Evolutionary conservation across 768 basidiomycete species (phyloP).

Genomic region (Gelatoporia subvermispora): DNA sequence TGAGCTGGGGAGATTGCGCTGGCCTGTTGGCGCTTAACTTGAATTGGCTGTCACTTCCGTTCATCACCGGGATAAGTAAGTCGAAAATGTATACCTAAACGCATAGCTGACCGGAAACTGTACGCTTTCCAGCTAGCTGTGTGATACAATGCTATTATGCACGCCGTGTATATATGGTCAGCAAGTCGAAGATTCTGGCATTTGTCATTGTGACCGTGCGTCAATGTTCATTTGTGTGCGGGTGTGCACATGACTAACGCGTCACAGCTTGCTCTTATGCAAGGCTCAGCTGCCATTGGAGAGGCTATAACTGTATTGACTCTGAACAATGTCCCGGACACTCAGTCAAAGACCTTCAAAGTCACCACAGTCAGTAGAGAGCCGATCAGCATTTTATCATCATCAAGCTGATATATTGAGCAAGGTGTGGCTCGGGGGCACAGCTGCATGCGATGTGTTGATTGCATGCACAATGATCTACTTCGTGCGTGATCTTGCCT

Average conservation of each 20-base stretch:
- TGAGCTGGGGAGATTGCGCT: neutral
- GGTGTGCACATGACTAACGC: neutral
- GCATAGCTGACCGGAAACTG: neutral
- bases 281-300: neutral
- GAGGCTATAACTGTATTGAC: neutral
- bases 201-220: neutral
- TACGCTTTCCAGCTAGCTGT: neutral
- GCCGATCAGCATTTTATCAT: too few species aligned
- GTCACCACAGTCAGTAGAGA: too few species aligned
- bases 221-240: neutral
- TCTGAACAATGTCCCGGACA: too few species aligned
- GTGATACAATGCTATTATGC: neutral
- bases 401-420: too few species aligned
- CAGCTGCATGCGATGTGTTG: neutral
- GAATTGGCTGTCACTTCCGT: neutral
- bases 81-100: neutral
- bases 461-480: neutral
- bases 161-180: neutral
- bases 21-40: neutral
- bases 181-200: neutral
- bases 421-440: neutral
- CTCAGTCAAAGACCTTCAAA: too few species aligned
- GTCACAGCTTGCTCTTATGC: neutral
- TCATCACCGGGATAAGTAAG: neutral
- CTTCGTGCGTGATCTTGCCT: slow-evolving; percentile 1